Base-by-base conservation (phyloP, 768 basidiomycete genomes). In the Nidula microcarpa region DNA sequence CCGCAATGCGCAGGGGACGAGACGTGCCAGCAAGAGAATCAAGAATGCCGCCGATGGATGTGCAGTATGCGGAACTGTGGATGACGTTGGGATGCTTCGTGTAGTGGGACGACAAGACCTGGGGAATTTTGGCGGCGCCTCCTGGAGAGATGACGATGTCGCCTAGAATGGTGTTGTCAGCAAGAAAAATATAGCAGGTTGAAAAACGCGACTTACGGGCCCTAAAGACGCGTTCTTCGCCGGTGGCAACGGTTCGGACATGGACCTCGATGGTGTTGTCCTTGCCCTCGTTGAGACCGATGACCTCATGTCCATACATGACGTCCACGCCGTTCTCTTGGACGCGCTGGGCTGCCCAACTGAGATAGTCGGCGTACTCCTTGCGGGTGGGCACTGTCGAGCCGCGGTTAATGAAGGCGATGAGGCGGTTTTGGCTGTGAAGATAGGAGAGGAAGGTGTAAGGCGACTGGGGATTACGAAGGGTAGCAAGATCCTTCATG, bases 371-470 rank as follows among this genome's bases (percentile, higher is more conserved):
- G 4, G 79, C 68, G 53, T 74, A 81, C 55, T 82, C 81, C 52
- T 74, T 75, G 30, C 81, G 75, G 16, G 77, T 76, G 8, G 81
- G 81, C 33, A 76, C 72, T 41, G 71, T 77, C 11, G 74, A 76
- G 1, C 76, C 75, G 33, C 76, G 74, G 60, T 82, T 81, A 59
- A 82, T 80, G 68, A 81, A 83, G 35, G 73, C 64, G 30, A 76
- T 55, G 36, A 82, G 70, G 45, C 80, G 75, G 47, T 69, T 71
- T 53, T 80, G 72, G 48, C 71, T 72, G 53, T 80, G 75, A 50
- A 82, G 68, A 61, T 82, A 82, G 14, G 76, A 67, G 45, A 81
- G 57, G 68, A 81, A 82, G n/a, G 77, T 75, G 53, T 79, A 71
- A 11, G 75, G 73, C 10, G 79, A 81, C 51, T 72, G 67, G 13